Conservation (phyloP, 352 stramenopile species). For the Phytopythium cucurbitacearum region DNA sequence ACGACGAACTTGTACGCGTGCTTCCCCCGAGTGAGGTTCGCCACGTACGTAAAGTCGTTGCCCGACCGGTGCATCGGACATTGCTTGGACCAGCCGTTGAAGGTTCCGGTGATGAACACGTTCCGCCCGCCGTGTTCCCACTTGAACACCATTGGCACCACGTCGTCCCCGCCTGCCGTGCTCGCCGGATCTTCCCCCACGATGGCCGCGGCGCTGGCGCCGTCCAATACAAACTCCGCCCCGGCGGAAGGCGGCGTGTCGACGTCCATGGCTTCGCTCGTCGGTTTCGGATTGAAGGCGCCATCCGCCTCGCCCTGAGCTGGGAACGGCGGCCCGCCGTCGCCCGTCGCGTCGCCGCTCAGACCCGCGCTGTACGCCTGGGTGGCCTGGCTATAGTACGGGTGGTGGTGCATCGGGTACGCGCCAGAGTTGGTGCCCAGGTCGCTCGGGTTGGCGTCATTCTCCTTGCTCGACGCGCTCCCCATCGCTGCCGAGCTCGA, state of each 20-base stretch:
- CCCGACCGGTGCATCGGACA: slow-evolving; percentile 98
- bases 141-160: slow-evolving; percentile 95
- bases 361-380: slow-evolving; percentile 12
- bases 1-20: slow-evolving; percentile 99
- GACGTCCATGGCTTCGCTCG: slow-evolving; percentile 64
- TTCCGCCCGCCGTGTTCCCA: slow-evolving; percentile 97
- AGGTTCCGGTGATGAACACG: slow-evolving; percentile 99
- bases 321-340: slow-evolving; percentile 1
- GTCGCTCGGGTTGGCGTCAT: slow-evolving; percentile 76
- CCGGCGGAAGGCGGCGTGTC: slow-evolving; percentile 34
- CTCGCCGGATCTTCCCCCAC: neutral
- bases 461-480: slow-evolving; percentile 79
- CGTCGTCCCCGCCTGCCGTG: slow-evolving; percentile 11
- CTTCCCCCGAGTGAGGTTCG: slow-evolving; percentile 96
- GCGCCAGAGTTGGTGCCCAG: slow-evolving; percentile 59
- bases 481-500: slow-evolving; percentile 39
- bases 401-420: slow-evolving; percentile 66
- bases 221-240: slow-evolving; percentile 23
- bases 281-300: neutral
- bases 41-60: slow-evolving; percentile 99
- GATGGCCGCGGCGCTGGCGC: slow-evolving; percentile 6
- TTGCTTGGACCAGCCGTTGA: slow-evolving; percentile 99
- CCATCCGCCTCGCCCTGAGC: slow-evolving; percentile 3
- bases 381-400: slow-evolving; percentile 41
- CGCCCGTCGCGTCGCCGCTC: slow-evolving; percentile 1